Conservation (phyloP, 2,329 filamentous ascomycete genomes). For the Arthroderma uncinatum region DNA sequence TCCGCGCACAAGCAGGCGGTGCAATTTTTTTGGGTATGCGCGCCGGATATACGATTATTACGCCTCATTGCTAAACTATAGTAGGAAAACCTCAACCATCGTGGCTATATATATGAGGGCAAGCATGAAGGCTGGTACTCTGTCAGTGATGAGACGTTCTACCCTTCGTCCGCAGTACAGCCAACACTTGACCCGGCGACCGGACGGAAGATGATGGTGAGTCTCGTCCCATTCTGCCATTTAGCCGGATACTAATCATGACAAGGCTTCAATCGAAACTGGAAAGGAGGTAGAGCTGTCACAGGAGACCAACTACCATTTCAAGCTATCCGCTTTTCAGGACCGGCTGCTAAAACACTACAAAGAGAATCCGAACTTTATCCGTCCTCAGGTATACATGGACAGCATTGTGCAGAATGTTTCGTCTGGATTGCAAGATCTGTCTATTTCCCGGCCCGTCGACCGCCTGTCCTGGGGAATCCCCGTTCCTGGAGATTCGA, state of each 20-base stretch:
- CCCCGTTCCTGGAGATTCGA: slow-evolving; percentile 68
- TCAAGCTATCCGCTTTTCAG: slow-evolving; percentile 71
- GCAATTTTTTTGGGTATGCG: slow-evolving; percentile 67
- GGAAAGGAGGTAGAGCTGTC: slow-evolving; percentile 92
- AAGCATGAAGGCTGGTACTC: slow-evolving; percentile 95
- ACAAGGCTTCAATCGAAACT: slow-evolving; percentile 61
- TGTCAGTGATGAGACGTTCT: slow-evolving; percentile 93
- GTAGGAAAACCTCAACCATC: slow-evolving; percentile 57
- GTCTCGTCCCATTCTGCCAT: not conserved
- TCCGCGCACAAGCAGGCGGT: slow-evolving; percentile 70
- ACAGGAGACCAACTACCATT: slow-evolving; percentile 89
- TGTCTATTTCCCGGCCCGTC: slow-evolving; percentile 76
- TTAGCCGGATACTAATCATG: not conserved
- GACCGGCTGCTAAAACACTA: slow-evolving; percentile 75
- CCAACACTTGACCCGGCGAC: slow-evolving; percentile 66
- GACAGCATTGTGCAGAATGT: slow-evolving; percentile 71
- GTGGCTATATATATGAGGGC: slow-evolving; percentile 68
- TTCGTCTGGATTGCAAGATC: slow-evolving; percentile 63
- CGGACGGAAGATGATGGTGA: slow-evolving; percentile 66
- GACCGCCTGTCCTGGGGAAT: slow-evolving; percentile 79
- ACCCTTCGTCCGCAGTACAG: slow-evolving; percentile 65
- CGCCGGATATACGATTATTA: not conserved
- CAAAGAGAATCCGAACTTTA: slow-evolving; percentile 61
- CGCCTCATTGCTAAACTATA: not conserved
- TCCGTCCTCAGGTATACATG: slow-evolving; percentile 62